Conservation (phyloP, 371 early-diverging fungal species). For the Apophysomyces trapeziformis region DNA sequence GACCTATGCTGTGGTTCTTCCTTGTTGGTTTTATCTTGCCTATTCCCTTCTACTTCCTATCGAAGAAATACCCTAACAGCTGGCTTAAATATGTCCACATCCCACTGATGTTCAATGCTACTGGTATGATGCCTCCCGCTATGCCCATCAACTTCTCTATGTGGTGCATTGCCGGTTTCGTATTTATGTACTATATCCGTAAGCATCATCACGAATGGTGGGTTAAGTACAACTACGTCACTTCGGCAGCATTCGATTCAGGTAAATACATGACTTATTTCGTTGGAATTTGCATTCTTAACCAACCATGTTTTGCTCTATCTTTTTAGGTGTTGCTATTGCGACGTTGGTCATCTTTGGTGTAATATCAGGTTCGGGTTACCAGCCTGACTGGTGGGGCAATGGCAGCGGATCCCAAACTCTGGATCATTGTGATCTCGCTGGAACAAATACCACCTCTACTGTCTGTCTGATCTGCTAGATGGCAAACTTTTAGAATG, state of each 20-base stretch:
- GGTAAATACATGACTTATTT: conserved; percentile 35
- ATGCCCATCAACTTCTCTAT: conserved; percentile 60
- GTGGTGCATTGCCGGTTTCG: conserved; percentile 67
- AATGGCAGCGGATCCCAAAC: conserved; percentile 32
- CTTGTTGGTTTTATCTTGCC: conserved; percentile 68
- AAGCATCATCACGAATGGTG: conserved; percentile 67
- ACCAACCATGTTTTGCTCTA: neutral
- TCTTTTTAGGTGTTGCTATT: conserved; percentile 28
- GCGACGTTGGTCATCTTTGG: conserved; percentile 55
- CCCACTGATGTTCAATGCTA: conserved; percentile 66
- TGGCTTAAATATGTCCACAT: conserved; percentile 67
- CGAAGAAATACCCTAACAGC: conserved; percentile 48
- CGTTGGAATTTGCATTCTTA: neutral
- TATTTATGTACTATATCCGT: conserved; percentile 67
- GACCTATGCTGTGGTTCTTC: conserved; percentile 61
- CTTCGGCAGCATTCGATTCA: conserved; percentile 79
- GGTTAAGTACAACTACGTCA: conserved; percentile 71
- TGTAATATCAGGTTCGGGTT: conserved; percentile 28
- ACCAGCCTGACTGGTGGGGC: conserved; percentile 46
- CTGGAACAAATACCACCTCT: conserved; percentile 26
- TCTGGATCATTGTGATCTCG: conserved; percentile 43
- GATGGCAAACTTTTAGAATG: conserved; percentile 69
- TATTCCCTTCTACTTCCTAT: conserved; percentile 59
- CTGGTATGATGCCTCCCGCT: conserved; percentile 74
- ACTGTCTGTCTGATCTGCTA: conserved; percentile 75